A percentile compares a stretch with the other conserved stretches of the same genome.
Evolutionary conservation across 1,139 yeast species (phyloP).

Genomic region (Sugiyamaella xylanicola): DNA sequence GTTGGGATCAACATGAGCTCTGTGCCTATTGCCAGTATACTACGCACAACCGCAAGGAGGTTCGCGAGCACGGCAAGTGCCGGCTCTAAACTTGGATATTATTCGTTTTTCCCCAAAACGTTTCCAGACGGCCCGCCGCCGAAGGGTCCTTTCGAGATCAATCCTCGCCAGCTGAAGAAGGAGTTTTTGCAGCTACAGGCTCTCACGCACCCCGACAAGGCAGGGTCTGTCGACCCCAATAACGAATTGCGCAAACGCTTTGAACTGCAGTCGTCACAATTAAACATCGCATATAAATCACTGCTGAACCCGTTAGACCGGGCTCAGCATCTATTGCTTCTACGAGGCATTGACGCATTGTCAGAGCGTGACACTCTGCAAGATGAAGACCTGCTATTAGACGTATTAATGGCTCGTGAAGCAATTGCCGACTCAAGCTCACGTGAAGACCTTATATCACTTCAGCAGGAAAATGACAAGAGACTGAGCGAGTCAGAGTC

Average conservation of each 20-base stretch:
- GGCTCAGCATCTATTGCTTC: slow-evolving; percentile 56
- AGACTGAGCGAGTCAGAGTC: slow-evolving; percentile 52
- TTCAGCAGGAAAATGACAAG: slow-evolving; percentile 57
- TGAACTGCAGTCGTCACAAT: slow-evolving; percentile 50
- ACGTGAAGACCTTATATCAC: slow-evolving; percentile 57
- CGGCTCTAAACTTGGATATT: slow-evolving; percentile 36
- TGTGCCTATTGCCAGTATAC: not conserved
- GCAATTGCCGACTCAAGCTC: slow-evolving; percentile 63
- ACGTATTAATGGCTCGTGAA: slow-evolving; percentile 81
- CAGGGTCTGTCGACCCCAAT: slow-evolving; percentile 39
- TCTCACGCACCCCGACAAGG: slow-evolving; percentile 75
- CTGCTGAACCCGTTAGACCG: slow-evolving; percentile 70
- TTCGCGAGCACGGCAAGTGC: not conserved
- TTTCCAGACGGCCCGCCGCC: slow-evolving; percentile 75
- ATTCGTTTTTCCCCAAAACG: slow-evolving; percentile 70
- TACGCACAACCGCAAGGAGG: not conserved
- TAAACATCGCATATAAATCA: slow-evolving; percentile 77
- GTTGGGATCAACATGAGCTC: not conserved
- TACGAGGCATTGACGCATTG: slow-evolving; percentile 45
- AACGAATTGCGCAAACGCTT: slow-evolving; percentile 27
- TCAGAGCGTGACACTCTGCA: slow-evolving; percentile 41
- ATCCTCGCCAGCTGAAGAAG: slow-evolving; percentile 57
- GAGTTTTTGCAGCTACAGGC: slow-evolving; percentile 78
- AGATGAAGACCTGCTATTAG: slow-evolving; percentile 66
- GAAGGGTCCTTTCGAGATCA: slow-evolving; percentile 58